These are phyloP conservation scores for Phytophthora cajani DNA, from an alignment of 352 stramenopile species.

Conservation along the genomic window DNA sequence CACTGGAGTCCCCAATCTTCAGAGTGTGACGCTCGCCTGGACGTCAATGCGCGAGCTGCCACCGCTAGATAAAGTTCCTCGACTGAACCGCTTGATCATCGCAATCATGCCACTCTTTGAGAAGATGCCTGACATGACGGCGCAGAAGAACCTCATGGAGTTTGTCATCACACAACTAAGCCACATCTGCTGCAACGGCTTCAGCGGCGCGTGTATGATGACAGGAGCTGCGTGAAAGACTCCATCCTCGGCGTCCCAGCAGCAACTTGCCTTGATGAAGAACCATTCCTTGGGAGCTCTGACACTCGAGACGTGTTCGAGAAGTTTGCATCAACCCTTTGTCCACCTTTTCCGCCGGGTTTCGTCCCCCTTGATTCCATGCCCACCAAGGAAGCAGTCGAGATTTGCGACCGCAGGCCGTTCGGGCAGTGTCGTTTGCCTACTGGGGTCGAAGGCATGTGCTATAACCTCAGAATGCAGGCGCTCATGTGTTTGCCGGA, in stretches of 20 bases:
- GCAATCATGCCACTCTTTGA: background rate
- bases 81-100: conserved; percentile 5
- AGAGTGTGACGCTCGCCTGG: conserved; percentile 19
- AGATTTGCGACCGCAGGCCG: conserved; percentile 19
- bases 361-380: background rate
- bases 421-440: conserved; percentile 1
- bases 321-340: background rate
- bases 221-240: background rate
- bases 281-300: background rate
- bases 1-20: conserved; percentile 20
- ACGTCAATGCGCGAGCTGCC: conserved; percentile 3
- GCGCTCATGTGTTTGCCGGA: background rate
- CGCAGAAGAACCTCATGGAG: background rate
- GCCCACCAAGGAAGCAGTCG: conserved; percentile 3
- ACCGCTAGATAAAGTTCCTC: background rate
- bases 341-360: background rate
- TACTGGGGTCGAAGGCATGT: conserved; percentile 6
- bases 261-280: background rate
- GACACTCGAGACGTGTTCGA: background rate
- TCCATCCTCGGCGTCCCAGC: background rate
- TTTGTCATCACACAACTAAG: conserved; percentile 8
- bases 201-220: conserved; percentile 6
- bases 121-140: conserved; percentile 10
- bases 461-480: conserved; percentile 12
- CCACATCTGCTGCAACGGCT: conserved; percentile 22